Evolutionary conservation across 1,139 yeast species (phyloP).

Genomic region (Pichia sp.): DNA sequence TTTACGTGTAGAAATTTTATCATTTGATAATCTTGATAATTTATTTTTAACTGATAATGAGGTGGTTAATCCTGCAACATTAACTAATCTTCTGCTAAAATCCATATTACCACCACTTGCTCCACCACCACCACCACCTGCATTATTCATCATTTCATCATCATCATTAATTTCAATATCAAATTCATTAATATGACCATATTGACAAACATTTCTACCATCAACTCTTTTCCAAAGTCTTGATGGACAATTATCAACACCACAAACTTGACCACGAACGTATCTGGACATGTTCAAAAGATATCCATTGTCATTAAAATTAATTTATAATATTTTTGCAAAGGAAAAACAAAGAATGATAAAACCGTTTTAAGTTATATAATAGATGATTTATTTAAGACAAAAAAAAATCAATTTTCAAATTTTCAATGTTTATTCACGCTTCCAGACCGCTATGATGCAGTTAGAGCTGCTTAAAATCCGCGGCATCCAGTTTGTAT

Average conservation of each 20-base stretch:
- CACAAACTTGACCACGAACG: constrained; percentile 74
- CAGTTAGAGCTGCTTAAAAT: no score
- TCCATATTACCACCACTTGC: no score
- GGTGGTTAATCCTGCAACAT: constrained; percentile 34
- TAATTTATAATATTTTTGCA: no score
- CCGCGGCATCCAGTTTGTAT: no score
- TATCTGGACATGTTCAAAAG: constrained; percentile 18
- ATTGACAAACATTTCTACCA: constrained; percentile 79
- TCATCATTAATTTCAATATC: constrained; percentile 75
- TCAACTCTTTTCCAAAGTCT: constrained; percentile 62
- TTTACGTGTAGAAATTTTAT: constrained; percentile 23
- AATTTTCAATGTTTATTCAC: no score
- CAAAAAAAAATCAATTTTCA: no score
- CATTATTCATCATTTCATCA: constrained; percentile 40
- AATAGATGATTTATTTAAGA: no score
- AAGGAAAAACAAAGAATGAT: no score
- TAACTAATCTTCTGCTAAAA: constrained; percentile 46
- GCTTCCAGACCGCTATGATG: no score
- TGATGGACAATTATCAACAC: constrained; percentile 83
- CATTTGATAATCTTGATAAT: constrained; percentile 13
- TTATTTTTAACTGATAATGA: constrained; percentile 24
- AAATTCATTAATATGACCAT: constrained; percentile 84
- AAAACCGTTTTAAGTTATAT: no score
- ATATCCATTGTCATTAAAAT: no score
- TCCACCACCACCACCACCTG: constrained; percentile 13